These are phyloP conservation scores for Plasmodiophora brassicae DNA, from an alignment of 208 protist species.

Conservation along the genomic window DNA sequence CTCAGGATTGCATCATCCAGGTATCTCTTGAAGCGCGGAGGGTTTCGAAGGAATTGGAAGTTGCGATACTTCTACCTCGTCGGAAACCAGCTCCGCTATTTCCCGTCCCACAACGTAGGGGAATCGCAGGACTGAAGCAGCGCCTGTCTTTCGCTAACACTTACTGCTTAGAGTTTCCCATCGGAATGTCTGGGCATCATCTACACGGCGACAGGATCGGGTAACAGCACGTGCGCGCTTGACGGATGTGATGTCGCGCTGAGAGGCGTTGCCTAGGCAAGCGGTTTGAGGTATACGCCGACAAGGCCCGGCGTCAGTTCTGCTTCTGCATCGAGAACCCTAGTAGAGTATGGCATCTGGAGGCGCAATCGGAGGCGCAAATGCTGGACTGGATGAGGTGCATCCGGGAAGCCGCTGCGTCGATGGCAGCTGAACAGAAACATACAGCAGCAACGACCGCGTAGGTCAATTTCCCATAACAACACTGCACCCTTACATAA, in stretches of 20 bases:
- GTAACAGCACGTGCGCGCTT: too few species aligned
- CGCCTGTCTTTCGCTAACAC: background rate
- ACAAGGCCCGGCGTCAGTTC: background rate
- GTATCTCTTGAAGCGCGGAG: conserved; percentile 18
- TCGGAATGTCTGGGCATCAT: conserved; percentile 14
- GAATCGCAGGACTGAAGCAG: background rate
- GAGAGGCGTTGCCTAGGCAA: background rate
- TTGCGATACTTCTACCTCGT: conserved; percentile 11
- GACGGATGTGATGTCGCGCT: background rate
- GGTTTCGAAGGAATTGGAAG: conserved; percentile 29
- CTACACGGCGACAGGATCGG: background rate
- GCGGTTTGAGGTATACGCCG: background rate
- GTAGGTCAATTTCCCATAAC: too few species aligned
- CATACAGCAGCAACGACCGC: too few species aligned
- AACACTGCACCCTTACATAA: too few species aligned
- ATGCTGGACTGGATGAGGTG: background rate
- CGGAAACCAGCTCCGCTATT: conserved; percentile 6
- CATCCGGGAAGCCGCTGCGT: background rate
- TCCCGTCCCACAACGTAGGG: conserved; percentile 26
- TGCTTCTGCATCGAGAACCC: conserved; percentile 24
- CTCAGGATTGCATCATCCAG: background rate
- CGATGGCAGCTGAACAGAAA: too few species aligned
- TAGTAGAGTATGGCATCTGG: background rate
- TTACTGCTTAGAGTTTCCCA: background rate
- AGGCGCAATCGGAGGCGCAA: background rate